Percentiles rank a stretch among this genome's conserved stretches.
Evolutionary conservation across 73 alveolate species (phyloP).

Genomic region (Tetrahymena thermophila): DNA sequence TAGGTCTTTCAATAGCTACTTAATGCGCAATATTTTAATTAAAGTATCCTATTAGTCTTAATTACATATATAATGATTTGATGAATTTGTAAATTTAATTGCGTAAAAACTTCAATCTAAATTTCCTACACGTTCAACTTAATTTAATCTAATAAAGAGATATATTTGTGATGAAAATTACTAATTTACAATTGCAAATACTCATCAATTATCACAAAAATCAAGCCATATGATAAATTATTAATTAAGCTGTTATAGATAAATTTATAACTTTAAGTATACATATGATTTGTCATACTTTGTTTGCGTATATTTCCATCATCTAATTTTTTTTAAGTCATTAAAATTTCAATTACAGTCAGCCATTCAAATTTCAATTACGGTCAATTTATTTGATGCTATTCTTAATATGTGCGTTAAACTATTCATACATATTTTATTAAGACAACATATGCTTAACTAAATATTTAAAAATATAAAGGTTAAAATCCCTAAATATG

Average conservation of each 20-base stretch:
- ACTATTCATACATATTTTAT: not conserved
- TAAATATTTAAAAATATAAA: too few species aligned
- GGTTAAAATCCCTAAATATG: too few species aligned
- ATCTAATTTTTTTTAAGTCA: not conserved
- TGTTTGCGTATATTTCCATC: not conserved
- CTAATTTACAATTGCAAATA: not conserved
- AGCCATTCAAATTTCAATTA: not conserved
- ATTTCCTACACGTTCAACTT: slow-evolving; percentile 2
- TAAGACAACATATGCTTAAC: too few species aligned
- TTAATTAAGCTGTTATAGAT: not conserved
- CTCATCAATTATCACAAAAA: not conserved
- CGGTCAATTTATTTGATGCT: not conserved
- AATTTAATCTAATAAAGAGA: not conserved
- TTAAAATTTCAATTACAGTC: not conserved
- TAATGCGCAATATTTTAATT: not conserved
- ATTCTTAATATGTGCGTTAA: not conserved
- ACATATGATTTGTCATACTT: not conserved
- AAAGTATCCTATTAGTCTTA: not conserved
- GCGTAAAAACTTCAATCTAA: not conserved
- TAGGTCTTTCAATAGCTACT: not conserved
- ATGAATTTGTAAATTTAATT: not conserved
- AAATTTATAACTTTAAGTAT: too few species aligned
- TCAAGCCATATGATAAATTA: not conserved
- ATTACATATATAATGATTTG: not conserved
- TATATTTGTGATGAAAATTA: not conserved